These are phyloP conservation scores for Rhizophagus prolifer DNA, from an alignment of 192 early-diverging fungal species.

Conservation along the genomic window DNA sequence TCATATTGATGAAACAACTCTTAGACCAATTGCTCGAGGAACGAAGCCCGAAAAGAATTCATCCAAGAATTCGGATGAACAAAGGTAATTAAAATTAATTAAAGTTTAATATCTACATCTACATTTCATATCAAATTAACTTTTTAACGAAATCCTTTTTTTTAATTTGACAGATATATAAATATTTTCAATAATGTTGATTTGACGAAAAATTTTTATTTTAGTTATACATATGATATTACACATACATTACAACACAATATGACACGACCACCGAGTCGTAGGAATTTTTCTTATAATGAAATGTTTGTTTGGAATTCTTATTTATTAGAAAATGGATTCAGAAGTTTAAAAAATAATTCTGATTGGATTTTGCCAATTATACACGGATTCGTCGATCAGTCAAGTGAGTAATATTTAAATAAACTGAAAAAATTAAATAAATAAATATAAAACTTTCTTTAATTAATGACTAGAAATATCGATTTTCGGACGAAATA, in stretches of 20 bases:
- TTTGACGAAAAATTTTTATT: slow-evolving; percentile 95
- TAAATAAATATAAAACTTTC: too few species aligned
- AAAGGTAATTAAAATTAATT: slow-evolving; percentile 38
- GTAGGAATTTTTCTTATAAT: slow-evolving; percentile 49
- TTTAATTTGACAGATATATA: slow-evolving; percentile 54
- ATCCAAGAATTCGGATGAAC: slow-evolving; percentile 73
- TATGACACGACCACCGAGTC: slow-evolving; percentile 57
- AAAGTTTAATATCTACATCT: neutral
- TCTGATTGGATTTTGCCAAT: slow-evolving; percentile 78
- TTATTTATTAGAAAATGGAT: slow-evolving; percentile 65
- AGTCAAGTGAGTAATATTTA: slow-evolving; percentile 67
- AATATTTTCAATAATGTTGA: slow-evolving; percentile 91
- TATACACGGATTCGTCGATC: slow-evolving; percentile 97
- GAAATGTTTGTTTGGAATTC: slow-evolving; percentile 98
- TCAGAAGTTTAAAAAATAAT: slow-evolving; percentile 62
- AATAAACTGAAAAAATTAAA: neutral
- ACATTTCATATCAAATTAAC: neutral
- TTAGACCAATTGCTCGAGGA: slow-evolving; percentile 67
- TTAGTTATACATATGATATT: slow-evolving; percentile 95
- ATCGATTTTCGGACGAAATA: slow-evolving; percentile 86
- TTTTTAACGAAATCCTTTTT: neutral
- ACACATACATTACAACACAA: slow-evolving; percentile 89
- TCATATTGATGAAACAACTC: slow-evolving; percentile 88
- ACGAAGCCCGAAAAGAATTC: slow-evolving; percentile 71
- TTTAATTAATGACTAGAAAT: slow-evolving; percentile 58